These are phyloP conservation scores for Solanum etuberosum DNA, from an alignment of 257 asterid species.

Conservation along the genomic window DNA sequence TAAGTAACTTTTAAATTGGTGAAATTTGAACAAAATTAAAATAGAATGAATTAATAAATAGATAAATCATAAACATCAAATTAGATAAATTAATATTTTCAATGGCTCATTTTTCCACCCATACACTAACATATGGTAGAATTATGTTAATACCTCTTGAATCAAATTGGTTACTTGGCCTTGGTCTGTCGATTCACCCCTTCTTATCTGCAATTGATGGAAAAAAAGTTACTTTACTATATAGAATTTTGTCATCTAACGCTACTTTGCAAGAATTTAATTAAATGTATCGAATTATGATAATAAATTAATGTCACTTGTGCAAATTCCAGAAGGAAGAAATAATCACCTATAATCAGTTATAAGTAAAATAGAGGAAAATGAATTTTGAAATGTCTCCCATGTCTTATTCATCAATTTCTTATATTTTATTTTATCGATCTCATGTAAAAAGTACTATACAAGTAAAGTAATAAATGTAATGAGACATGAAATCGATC, in stretches of 20 bases:
- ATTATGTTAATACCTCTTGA: background rate
- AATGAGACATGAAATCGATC: background rate
- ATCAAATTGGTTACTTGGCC: background rate
- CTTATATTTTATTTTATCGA: background rate
- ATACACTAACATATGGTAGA: background rate
- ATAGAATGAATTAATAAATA: background rate
- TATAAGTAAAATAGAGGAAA: background rate
- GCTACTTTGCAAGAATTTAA: background rate
- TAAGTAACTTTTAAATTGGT: background rate
- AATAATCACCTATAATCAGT: background rate
- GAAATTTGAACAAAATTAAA: fast-evolving
- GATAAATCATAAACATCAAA: background rate
- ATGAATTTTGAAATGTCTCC: background rate
- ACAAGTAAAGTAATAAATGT: background rate
- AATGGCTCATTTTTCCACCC: background rate
- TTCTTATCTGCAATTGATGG: background rate
- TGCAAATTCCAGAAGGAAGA: background rate
- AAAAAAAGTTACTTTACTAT: background rate
- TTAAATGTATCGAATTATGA: background rate
- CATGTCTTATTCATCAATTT: background rate
- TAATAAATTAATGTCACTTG: background rate
- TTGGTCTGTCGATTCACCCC: background rate
- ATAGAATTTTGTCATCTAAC: background rate
- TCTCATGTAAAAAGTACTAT: background rate
- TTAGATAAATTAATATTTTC: background rate